Conservation (phyloP, 2,329 filamentous ascomycete genomes). For the Colletotrichum sp. region DNA sequence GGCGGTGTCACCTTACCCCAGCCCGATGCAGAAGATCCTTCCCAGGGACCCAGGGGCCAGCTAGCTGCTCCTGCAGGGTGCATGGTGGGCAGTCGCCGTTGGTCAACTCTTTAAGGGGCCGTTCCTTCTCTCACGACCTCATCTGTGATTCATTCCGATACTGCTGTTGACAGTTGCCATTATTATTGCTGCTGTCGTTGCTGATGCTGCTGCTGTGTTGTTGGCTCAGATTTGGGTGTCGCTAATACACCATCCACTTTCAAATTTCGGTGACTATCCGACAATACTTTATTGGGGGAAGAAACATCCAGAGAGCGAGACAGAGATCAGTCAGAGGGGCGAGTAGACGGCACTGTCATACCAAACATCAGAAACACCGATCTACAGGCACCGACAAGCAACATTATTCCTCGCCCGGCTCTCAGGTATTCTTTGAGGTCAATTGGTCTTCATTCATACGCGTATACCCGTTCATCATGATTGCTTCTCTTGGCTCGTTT, state of each 20-base stretch:
- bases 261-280: not conserved
- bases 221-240: not conserved
- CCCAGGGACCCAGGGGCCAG: not conserved
- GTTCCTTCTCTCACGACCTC: not conserved
- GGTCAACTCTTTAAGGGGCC: not conserved
- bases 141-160: not conserved
- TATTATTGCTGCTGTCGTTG: not conserved
- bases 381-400: not conserved
- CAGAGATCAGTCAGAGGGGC: not conserved
- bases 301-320: not conserved
- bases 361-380: not conserved
- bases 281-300: not conserved
- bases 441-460: not conserved
- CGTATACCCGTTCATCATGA: not conserved
- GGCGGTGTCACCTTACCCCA: not conserved
- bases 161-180: not conserved
- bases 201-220: not conserved
- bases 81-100: not conserved
- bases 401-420: not conserved
- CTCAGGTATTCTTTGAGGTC: not conserved
- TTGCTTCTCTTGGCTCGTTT: not conserved
- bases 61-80: not conserved
- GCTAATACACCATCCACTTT: not conserved
- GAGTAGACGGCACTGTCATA: not conserved
- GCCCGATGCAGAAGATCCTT: constrained; percentile 9